These are phyloP conservation scores for Backusella macrospora DNA, from an alignment of 192 early-diverging fungal genomes.

Conservation along the genomic window DNA sequence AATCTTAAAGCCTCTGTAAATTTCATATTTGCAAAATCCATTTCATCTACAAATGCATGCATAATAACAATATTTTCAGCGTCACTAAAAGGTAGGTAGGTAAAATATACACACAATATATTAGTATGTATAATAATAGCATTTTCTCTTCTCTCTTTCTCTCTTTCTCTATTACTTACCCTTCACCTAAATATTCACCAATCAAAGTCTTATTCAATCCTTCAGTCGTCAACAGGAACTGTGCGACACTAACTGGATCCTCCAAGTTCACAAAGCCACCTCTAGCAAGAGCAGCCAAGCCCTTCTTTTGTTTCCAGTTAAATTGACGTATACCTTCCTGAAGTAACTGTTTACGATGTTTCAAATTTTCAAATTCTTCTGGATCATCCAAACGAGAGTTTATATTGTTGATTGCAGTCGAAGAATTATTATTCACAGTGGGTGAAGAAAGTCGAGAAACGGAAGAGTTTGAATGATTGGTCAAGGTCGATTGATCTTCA, in stretches of 20 bases:
- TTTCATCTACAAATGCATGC: conserved; percentile 95
- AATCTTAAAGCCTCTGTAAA: conserved; percentile 82
- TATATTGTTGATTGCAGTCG: not conserved
- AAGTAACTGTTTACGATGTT: conserved; percentile 84
- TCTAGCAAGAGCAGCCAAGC: conserved; percentile 73
- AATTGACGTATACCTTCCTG: conserved; percentile 80
- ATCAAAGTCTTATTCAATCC: conserved; percentile 86
- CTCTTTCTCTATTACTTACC: conserved; percentile 52
- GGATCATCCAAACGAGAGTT: conserved; percentile 74
- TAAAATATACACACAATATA: conserved; percentile 1
- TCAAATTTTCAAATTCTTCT: conserved; percentile 78
- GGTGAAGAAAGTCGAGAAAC: conserved; percentile 35
- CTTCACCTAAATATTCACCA: conserved; percentile 94
- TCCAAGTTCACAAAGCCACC: conserved; percentile 64
- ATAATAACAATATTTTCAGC: conserved; percentile 90
- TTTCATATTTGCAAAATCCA: conserved; percentile 72
- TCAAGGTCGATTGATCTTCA: conserved; percentile 32
- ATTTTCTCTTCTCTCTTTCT: conserved; percentile 24
- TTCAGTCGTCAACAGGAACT: conserved; percentile 74
- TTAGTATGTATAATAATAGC: not conserved
- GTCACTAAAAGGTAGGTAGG: conserved; percentile 53
- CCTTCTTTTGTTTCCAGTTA: conserved; percentile 90
- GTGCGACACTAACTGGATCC: conserved; percentile 75
- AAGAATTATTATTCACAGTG: conserved; percentile 24
- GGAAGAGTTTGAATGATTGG: conserved; percentile 28